A percentile compares a stretch with the other conserved stretches of the same genome.
phyloP scores from a whole-genome alignment of 1,284 basidiomycete species.

The Cryptococcus neoformans region DNA sequence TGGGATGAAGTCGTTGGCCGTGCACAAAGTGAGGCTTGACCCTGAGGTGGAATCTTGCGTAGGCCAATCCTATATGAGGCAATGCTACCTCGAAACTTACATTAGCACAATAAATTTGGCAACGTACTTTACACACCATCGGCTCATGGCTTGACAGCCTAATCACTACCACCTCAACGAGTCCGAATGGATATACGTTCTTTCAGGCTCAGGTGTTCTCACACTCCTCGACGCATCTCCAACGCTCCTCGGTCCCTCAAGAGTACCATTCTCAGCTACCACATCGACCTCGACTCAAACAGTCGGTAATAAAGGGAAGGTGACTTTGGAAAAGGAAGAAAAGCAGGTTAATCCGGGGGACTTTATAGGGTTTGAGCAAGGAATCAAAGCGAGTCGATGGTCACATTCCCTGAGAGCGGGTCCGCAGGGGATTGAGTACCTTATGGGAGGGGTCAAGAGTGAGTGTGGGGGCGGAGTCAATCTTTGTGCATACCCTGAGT shows the following conservation, averaged over 20 bases:
- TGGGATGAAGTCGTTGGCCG: constrained; percentile 18
- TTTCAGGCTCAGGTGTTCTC: constrained; percentile 14
- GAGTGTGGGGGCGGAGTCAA: constrained; percentile 2
- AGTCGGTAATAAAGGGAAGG: not conserved
- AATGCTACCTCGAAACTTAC: not conserved
- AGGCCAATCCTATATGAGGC: not conserved
- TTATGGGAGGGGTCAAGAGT: constrained; percentile 22
- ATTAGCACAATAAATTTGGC: not conserved
- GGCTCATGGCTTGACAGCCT: constrained; percentile 12
- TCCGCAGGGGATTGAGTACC: constrained; percentile 20
- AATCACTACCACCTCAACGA: constrained; percentile 26
- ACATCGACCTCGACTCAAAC: not conserved
- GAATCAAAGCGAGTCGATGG: constrained; percentile 6
- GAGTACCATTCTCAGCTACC: not conserved
- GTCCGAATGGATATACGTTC: constrained; percentile 32
- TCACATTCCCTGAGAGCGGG: constrained; percentile 22
- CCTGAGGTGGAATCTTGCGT: constrained; percentile 23
- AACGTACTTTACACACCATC: constrained; percentile 18
- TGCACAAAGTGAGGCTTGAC: constrained; percentile 23
- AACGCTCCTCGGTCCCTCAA: not conserved
- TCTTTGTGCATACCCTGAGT: constrained; percentile 29
- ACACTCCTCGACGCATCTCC: constrained; percentile 14
- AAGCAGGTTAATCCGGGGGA: constrained; percentile 15
- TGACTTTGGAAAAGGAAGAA: constrained; percentile 6
- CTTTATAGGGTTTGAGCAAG: constrained; percentile 24